A percentile compares a stretch with the other conserved stretches of the same genome.
Conservation (phyloP, 768 basidiomycete genomes). For the Boletus subparvulus region DNA sequence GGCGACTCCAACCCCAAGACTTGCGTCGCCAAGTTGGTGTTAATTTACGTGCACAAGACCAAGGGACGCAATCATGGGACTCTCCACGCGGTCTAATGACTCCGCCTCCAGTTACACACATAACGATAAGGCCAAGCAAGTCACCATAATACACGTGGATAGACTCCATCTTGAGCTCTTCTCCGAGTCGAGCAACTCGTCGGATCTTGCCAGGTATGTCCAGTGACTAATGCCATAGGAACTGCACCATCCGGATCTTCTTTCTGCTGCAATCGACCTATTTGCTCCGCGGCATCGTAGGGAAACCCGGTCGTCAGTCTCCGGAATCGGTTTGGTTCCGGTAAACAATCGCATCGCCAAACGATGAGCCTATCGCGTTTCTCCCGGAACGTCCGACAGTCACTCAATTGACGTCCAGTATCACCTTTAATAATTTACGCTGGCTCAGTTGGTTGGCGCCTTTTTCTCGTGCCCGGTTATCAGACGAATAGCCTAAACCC, state of each 20-base stretch:
- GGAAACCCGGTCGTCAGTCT: neutral
- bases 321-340: neutral
- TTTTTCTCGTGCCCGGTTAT: neutral
- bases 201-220: constrained; percentile 18
- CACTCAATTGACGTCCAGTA: neutral
- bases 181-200: neutral
- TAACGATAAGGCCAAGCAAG: neutral
- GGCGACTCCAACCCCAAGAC: neutral
- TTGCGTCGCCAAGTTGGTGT: neutral
- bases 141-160: neutral
- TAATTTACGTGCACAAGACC: neutral
- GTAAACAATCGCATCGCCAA: constrained; percentile 4
- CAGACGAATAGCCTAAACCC: neutral
- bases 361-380: neutral
- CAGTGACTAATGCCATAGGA: neutral
- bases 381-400: neutral
- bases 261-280: neutral
- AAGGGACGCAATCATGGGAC: neutral
- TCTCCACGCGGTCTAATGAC: neutral
- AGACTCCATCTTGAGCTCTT: neutral
- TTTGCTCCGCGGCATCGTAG: constrained; percentile 11
- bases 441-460: neutral
- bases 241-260: constrained; percentile 12
- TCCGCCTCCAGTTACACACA: neutral
- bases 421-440: neutral